Base-by-base conservation (phyloP, 148 eudicot species). In the Persicaria maculosa region DNA sequence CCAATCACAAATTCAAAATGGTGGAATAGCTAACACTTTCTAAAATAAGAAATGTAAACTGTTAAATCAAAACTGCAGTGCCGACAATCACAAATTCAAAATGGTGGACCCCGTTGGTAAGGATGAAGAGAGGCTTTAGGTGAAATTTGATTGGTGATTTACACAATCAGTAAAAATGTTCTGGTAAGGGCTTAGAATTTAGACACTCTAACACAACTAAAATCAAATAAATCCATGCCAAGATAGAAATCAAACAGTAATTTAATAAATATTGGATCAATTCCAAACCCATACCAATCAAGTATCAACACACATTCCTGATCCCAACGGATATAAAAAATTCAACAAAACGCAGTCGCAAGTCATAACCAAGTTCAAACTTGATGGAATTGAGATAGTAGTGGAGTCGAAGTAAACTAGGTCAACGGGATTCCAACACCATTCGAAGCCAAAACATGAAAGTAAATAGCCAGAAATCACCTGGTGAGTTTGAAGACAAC, bases 401-500 rank as follows among this genome's bases (percentile, higher is more conserved):
- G 7, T 11, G 31, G 8, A 57, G 9, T 57, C 40, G 2, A 31
- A 59, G 14, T 59, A 10, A 14, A n/a, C 62, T 54, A 62, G 44
- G 70, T 65, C 70, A 65, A 65, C 70, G 70, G 9, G 14, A 62
- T 4, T 62, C 65, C 10, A 25, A 54, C 59, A 19, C 67, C 9
- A 25, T 6, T 40, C 67, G 43, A 59, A 65, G 14, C 15, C 7
- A 15, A 65, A n/a, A 40, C 47, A 15, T 43, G 70, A 40, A 48
- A 43, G 15, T 40, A 14, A 65, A 15, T 65, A 4, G 70, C 45
- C 47, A 14, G 7, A 65, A 65, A 48, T 65, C 19, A 65, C 70
- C 70, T 65, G 70, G 15, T 65, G 70, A 43, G 19, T 65, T 14
- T 65, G 70, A 43, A 43, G n/a, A 15, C 70, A 65, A 15, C 70